Evolutionary conservation across 2,329 filamentous ascomycete species (phyloP), one percentile per base, ranked within the genome.

Genomic region (Cladophialophora yegresii): DNA sequence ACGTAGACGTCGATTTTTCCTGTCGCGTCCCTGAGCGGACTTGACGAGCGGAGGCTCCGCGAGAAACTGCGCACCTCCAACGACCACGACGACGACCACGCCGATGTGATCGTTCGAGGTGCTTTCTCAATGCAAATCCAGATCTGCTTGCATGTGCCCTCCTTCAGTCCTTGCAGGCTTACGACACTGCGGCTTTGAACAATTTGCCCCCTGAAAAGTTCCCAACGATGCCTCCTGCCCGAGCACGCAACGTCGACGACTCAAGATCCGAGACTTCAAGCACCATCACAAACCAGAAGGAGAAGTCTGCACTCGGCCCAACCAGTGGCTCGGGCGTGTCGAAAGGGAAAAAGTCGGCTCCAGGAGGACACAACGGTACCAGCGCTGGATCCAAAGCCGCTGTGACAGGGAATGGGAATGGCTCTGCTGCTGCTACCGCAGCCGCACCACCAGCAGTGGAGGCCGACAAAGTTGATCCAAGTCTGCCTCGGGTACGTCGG

Each of bases 241-340:
- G 79, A 64, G 77, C 78, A 70, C 78, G 79, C 58, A 73, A 75
- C 54, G 68, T 77, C 54, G 80, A 82, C 63, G 80, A 82, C 70
- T 79, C 79, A 28, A 74, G 79, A 64, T 81, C 79, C 20, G 80
- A 82, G 73, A 76, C 78, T n/a, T 80, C 79, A 40, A 81, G 77
- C 65, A 67, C 58, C 22, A 74, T 76, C 49, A 75, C 77, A 13
- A 76, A 74, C 69, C 77, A 79, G 63, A 73, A 71, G 65, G 68
- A 71, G 28, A 66, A 60, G 50, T 36, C 55, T n/a, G 43, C 51
- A 6, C 36, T 67, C 26, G 60, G 59, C 0, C 58, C 64, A 10
- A 58, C 64, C 43, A 55, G 53, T 36, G 58, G 28, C 30, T 63
- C 64, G 10, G 64, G 65, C 4, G 54, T 65, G n/a, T 63, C 66